These are phyloP conservation scores for Ceratobasidium sp. DNA, from an alignment of 1,284 basidiomycete genomes.

Conservation along the genomic window DNA sequence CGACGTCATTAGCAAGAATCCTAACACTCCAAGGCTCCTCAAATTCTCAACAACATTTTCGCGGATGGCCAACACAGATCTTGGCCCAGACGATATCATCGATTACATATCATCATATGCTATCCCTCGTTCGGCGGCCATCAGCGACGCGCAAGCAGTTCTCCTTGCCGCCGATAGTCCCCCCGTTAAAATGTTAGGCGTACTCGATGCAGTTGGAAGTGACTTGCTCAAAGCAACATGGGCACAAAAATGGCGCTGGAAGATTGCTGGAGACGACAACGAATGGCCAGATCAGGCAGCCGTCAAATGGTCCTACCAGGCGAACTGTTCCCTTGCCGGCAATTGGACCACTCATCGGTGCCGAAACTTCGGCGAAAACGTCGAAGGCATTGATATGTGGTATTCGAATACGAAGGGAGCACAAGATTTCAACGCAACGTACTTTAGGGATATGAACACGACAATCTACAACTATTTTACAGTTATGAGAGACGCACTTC, in stretches of 20 bases:
- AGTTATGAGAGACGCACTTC: conserved; percentile 23
- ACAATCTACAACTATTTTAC: conserved; percentile 33
- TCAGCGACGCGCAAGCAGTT: conserved; percentile 14
- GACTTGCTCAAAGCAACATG: conserved; percentile 28
- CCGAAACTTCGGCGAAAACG: neutral
- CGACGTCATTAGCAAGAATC: neutral
- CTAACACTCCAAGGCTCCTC: conserved; percentile 2
- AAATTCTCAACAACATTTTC: conserved; percentile 36
- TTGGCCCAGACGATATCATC: conserved; percentile 30
- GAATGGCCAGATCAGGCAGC: conserved; percentile 34
- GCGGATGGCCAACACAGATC: conserved; percentile 36
- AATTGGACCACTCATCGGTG: neutral
- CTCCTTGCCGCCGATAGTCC: neutral
- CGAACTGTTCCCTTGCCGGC: neutral
- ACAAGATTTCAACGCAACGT: conserved; percentile 8
- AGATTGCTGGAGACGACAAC: conserved; percentile 9
- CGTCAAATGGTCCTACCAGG: conserved; percentile 16
- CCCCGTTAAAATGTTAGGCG: conserved; percentile 31
- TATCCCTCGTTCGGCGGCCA: conserved; percentile 12
- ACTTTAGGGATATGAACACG: conserved; percentile 30
- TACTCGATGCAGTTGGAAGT: conserved; percentile 29
- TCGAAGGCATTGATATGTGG: conserved; percentile 21
- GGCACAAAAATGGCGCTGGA: conserved; percentile 34
- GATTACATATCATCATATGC: conserved; percentile 35
- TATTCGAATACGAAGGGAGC: conserved; percentile 32